phyloP scores from a whole-genome alignment of 2,329 filamentous ascomycete genomes.

The Aschersonia sp. region DNA sequence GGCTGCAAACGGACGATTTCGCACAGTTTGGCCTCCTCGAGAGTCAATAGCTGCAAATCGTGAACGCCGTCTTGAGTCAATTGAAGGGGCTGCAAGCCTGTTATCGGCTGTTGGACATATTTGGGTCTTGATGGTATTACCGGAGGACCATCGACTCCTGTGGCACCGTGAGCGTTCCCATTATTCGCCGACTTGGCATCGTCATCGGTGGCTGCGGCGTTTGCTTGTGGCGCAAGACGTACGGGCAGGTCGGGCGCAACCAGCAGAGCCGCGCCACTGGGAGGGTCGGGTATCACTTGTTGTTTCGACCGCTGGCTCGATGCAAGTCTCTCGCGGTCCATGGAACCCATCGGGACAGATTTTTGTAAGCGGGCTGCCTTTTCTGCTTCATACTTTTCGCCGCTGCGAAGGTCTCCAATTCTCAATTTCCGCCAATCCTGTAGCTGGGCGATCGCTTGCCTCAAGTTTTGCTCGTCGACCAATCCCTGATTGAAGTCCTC shows the following conservation, averaged over 20 bases:
- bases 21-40: constrained; percentile 77
- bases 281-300: constrained; percentile 50
- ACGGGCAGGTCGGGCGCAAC: constrained; percentile 67
- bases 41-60: constrained; percentile 73
- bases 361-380: constrained; percentile 65
- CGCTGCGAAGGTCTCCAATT: constrained; percentile 71
- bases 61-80: constrained; percentile 63
- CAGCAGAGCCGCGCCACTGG: constrained; percentile 59
- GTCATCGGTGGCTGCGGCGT: constrained; percentile 29
- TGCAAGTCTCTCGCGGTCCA: constrained; percentile 68
- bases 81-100: constrained; percentile 47
- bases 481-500: constrained; percentile 73
- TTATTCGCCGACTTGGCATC: constrained; percentile 38
- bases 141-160: constrained; percentile 21
- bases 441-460: constrained; percentile 76
- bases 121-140: constrained; percentile 30
- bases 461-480: constrained; percentile 79
- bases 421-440: constrained; percentile 85
- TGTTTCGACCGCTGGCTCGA: constrained; percentile 56
- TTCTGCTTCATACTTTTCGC: constrained; percentile 85
- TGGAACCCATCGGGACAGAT: constrained; percentile 57
- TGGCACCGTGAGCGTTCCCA: constrained; percentile 34
- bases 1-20: constrained; percentile 72
- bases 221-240: constrained; percentile 27
- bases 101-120: constrained; percentile 39